Conservation (phyloP, 2,329 filamentous ascomycete species). For the Aspergillus sp. region DNA sequence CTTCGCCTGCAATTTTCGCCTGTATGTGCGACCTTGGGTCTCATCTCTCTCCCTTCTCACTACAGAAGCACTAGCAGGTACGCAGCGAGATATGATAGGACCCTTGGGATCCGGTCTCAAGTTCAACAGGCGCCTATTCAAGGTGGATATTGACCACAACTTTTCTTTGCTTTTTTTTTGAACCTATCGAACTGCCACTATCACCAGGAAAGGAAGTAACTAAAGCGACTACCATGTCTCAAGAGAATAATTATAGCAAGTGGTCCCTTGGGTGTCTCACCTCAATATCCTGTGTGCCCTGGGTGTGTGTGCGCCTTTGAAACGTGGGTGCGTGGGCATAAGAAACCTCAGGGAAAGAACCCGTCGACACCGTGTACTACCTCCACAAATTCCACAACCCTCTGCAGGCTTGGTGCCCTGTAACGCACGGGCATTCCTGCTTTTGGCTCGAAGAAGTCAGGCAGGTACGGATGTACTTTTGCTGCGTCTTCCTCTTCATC, state of each 20-base stretch:
- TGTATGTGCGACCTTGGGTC: neutral
- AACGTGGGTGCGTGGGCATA: conserved; percentile 6
- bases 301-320: neutral
- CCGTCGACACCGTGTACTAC: neutral
- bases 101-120: conserved; percentile 5
- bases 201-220: neutral
- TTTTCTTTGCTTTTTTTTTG: conserved; percentile 1
- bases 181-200: conserved; percentile 4
- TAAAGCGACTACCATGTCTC: conserved; percentile 4
- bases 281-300: conserved; percentile 7
- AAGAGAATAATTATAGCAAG: conserved; percentile 1
- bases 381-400: neutral
- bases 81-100: conserved; percentile 6
- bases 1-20: neutral
- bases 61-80: neutral
- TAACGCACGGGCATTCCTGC: conserved; percentile 9
- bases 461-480: conserved; percentile 2
- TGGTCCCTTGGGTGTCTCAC: conserved; percentile 9
- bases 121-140: neutral
- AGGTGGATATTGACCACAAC: neutral
- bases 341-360: neutral
- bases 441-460: conserved; percentile 2
- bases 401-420: conserved; percentile 2
- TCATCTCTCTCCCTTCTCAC: neutral
- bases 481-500: neutral